Conservation (phyloP, 169 alveolate species). For the Plasmodium knowlesi region DNA sequence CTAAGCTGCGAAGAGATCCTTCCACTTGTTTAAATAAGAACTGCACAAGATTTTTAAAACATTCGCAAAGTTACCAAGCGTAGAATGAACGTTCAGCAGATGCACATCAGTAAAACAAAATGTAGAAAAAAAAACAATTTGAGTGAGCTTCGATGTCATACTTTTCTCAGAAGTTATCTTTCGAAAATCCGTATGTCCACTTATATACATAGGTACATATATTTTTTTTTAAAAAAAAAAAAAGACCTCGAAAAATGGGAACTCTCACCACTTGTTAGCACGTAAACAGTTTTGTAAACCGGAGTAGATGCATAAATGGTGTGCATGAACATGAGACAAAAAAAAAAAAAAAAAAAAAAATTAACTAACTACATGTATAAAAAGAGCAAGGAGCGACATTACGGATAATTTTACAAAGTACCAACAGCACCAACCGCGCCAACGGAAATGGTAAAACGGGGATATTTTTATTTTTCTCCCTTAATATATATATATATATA, state of each 20-base stretch:
- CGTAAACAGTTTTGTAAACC: not conserved
- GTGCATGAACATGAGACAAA: not conserved
- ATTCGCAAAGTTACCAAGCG: not conserved
- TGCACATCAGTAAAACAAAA: not conserved
- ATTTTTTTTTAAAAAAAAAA: not conserved
- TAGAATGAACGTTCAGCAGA: not conserved
- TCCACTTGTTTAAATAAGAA: slow-evolving; percentile 4
- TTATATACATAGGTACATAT: not conserved
- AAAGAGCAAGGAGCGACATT: not conserved
- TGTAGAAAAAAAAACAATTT: not conserved
- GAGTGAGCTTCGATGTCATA: not conserved
- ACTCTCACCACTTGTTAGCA: slow-evolving; percentile 6
- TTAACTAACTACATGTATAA: not conserved
- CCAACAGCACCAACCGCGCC: not conserved
- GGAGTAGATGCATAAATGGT: not conserved
- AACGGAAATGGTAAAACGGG: not conserved
- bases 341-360: not conserved
- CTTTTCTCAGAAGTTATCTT: not conserved
- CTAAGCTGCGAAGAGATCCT: not conserved
- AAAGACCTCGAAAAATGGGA: slow-evolving; percentile 13
- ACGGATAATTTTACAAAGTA: not conserved
- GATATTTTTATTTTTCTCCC: not conserved
- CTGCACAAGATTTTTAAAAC: not conserved
- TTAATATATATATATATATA: not conserved
- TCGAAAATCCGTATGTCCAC: not conserved